These are phyloP conservation scores for Lathyrus sativus DNA, from an alignment of 306 rosid species.

Conservation along the genomic window DNA sequence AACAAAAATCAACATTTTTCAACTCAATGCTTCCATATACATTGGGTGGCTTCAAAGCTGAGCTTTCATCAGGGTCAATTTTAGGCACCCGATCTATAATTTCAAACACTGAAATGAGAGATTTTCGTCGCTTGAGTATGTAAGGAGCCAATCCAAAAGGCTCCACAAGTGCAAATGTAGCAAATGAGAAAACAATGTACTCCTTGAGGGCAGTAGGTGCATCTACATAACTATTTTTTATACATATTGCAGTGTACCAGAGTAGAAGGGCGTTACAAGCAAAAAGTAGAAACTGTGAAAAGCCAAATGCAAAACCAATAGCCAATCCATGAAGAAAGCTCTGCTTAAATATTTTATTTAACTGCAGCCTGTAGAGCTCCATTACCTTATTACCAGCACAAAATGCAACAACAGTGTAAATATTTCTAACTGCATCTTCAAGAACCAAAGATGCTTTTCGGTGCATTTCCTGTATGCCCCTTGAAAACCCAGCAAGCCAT, in stretches of 20 bases:
- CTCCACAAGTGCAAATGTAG: constrained; percentile 98
- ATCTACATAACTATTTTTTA: constrained; percentile 43
- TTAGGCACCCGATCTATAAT: constrained; percentile 93
- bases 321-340: constrained; percentile 97
- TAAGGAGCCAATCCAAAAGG: constrained; percentile 99
- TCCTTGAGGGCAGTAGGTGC: constrained; percentile 82
- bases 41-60: constrained; percentile 89
- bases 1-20: constrained; percentile 90
- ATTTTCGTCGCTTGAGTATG: constrained; percentile 97
- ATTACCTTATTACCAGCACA: constrained; percentile 99
- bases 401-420: constrained; percentile 98
- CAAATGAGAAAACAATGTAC: constrained; percentile 97
- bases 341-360: constrained; percentile 83
- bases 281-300: constrained; percentile 95
- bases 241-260: constrained; percentile 83
- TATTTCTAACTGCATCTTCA: constrained; percentile 98
- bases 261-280: constrained; percentile 99
- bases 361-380: constrained; percentile 96
- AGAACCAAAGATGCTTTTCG: constrained; percentile 98
- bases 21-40: constrained; percentile 96
- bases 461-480: constrained; percentile 99
- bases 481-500: constrained; percentile 99
- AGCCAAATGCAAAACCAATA: constrained; percentile 94
- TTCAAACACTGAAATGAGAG: constrained; percentile 95
- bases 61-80: constrained; percentile 92